Conservation (phyloP, 345 rosid species). For the Dovyalis caffra region DNA sequence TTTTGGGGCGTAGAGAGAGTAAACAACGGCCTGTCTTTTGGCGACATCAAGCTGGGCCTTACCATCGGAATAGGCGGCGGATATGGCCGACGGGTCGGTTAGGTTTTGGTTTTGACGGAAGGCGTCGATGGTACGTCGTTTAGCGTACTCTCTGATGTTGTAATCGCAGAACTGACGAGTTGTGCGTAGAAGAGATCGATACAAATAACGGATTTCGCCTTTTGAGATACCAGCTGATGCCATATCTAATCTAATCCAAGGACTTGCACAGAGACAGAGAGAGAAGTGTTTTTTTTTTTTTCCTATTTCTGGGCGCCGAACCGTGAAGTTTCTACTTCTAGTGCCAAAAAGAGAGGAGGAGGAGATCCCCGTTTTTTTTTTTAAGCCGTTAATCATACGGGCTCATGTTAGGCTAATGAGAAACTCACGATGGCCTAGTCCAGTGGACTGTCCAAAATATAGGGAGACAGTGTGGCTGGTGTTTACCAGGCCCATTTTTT, state of each 20-base stretch:
- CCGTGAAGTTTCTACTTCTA: too few species aligned
- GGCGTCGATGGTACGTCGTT: constrained; percentile 68
- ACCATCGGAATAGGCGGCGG: constrained; percentile 56
- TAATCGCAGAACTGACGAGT: constrained; percentile 71
- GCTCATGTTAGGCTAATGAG: too few species aligned
- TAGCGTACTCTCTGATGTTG: constrained; percentile 77
- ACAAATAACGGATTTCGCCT: constrained; percentile 49
- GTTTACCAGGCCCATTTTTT: too few species aligned
- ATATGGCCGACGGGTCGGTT: constrained; percentile 43
- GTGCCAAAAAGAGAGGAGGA: too few species aligned
- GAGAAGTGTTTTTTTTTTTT: too few species aligned
- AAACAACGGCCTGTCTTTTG: constrained; percentile 60
- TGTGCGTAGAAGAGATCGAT: constrained; percentile 66
- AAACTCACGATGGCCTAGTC: too few species aligned
- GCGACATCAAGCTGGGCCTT: constrained; percentile 63
- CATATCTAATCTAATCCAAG: neutral
- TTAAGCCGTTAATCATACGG: too few species aligned
- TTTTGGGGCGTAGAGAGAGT: constrained; percentile 69
- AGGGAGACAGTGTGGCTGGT: too few species aligned
- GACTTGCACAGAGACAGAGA: too few species aligned
- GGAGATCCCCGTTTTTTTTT: too few species aligned
- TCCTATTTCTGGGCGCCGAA: too few species aligned
- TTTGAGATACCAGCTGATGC: constrained; percentile 13
- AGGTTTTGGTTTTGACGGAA: constrained; percentile 56
- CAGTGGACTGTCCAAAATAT: too few species aligned